A percentile compares a stretch with the other conserved stretches of the same genome.
These are phyloP conservation scores for Aureobasidium sp. DNA, from an alignment of 2,329 filamentous ascomycete genomes.

Conservation along the genomic window DNA sequence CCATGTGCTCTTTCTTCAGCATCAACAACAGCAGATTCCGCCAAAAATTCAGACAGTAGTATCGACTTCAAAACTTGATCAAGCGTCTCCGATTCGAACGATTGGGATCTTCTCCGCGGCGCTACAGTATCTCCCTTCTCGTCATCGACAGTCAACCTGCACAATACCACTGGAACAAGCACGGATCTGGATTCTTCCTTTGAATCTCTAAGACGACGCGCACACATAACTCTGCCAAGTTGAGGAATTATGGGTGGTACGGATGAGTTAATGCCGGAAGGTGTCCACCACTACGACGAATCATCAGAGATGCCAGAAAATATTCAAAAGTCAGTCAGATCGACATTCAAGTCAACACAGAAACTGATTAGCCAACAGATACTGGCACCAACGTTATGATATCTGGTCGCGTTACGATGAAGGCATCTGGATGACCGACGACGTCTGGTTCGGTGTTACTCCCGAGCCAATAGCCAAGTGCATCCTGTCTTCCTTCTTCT, in stretches of 20 bases:
- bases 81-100: neutral
- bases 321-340: conserved; percentile 63
- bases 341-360: neutral
- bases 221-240: neutral
- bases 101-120: too few species aligned
- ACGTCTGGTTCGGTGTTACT: conserved; percentile 95
- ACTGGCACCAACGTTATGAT: conserved; percentile 80
- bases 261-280: conserved; percentile 2
- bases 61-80: neutral
- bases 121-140: too few species aligned
- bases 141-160: neutral
- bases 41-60: neutral
- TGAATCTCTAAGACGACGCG: neutral
- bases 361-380: conserved; percentile 44
- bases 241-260: neutral
- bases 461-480: conserved; percentile 85
- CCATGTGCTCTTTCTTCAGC: neutral
- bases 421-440: conserved; percentile 82
- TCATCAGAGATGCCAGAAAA: conserved; percentile 68
- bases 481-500: conserved; percentile 19
- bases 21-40: neutral
- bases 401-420: conserved; percentile 85
- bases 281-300: conserved; percentile 65
- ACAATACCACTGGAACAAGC: neutral
- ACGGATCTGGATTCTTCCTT: neutral